phyloP scores from a whole-genome alignment of 371 early-diverging fungal species.

The Parasitella parasitica region DNA sequence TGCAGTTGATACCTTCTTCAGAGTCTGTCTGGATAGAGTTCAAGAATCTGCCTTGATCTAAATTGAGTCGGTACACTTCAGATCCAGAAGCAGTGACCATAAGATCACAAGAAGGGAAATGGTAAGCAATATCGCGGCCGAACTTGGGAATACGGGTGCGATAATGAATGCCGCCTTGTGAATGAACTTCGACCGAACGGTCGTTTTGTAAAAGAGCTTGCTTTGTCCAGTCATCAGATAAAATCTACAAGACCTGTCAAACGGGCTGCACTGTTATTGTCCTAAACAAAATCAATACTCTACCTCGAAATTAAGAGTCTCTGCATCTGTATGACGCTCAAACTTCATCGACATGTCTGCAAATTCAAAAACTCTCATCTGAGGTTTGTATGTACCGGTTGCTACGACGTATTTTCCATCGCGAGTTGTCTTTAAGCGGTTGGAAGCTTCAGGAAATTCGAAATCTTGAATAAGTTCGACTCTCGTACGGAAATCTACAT shows the following conservation, averaged over 20 bases:
- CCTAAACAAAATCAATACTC: not conserved
- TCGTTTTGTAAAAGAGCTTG: constrained; percentile 91
- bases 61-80: constrained; percentile 92
- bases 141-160: constrained; percentile 95
- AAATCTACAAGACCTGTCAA: constrained; percentile 45
- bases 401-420: constrained; percentile 91
- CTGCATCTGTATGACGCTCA: constrained; percentile 95
- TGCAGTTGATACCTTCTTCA: constrained; percentile 77
- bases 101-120: constrained; percentile 91
- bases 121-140: constrained; percentile 92
- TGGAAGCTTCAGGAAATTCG: constrained; percentile 96
- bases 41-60: constrained; percentile 95
- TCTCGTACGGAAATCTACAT: constrained; percentile 80
- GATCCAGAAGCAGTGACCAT: constrained; percentile 78
- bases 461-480: constrained; percentile 97
- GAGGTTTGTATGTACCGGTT: constrained; percentile 98
- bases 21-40: constrained; percentile 77
- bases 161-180: constrained; percentile 95
- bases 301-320: constrained; percentile 89
- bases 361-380: constrained; percentile 94
- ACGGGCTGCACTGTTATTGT: not conserved
- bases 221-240: constrained; percentile 99
- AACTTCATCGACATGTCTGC: constrained; percentile 95
- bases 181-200: constrained; percentile 96
- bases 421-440: constrained; percentile 78